Evolutionary conservation across 768 basidiomycete genomes (phyloP), one percentile per base, ranked within the genome.

Genomic region (Macrocybe gigantea): DNA sequence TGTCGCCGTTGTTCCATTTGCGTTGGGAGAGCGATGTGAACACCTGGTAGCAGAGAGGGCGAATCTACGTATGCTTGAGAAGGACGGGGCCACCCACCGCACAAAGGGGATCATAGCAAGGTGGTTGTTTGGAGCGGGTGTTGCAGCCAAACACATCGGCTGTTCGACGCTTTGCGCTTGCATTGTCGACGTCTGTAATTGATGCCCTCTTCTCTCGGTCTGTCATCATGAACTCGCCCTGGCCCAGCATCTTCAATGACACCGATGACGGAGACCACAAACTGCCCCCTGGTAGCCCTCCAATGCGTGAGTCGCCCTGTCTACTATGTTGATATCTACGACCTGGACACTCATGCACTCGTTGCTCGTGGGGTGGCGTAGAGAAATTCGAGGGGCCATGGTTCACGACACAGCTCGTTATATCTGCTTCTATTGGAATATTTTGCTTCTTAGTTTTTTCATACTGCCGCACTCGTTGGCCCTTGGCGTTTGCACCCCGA

Each of bases 311-410:
- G 48, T 48, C 3, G 36, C 51, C 31, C 35, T 14, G n/a, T 15
- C 29, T 45, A 11, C n/a, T 47, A 6, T 29, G 22, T 15, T 13
- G 29, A 32, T 37, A 30, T 38, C 13, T 6, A 10, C 6, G 37
- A 22, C n/a, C 40, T 41, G 32, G 9, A 35, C 6, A 12, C n/a
- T 41, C n/a, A 5, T 41, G 22, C 22, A n/a, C n/a, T n/a, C n/a
- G n/a, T n/a, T n/a, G n/a, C n/a, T n/a, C n/a, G n/a, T n/a, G 8
- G 35, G 42, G 42, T 22, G 22, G 4, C 22, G 22, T 22, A 90
- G 88, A 74, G 53, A 88, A 78, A 60, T 93, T 88, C 62, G 84
- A 89, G 60, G 94, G 95, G 0, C 93, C 93, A 33, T 98, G 96
- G 96, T 88, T 99, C 65, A 82, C 82, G 14, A 96, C 94, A 1